Percentiles rank a stretch among this genome's conserved stretches.
Evolutionary conservation across 371 early-diverging fungal genomes (phyloP).

Genomic region (Homolaphlyctis polyrhiza): DNA sequence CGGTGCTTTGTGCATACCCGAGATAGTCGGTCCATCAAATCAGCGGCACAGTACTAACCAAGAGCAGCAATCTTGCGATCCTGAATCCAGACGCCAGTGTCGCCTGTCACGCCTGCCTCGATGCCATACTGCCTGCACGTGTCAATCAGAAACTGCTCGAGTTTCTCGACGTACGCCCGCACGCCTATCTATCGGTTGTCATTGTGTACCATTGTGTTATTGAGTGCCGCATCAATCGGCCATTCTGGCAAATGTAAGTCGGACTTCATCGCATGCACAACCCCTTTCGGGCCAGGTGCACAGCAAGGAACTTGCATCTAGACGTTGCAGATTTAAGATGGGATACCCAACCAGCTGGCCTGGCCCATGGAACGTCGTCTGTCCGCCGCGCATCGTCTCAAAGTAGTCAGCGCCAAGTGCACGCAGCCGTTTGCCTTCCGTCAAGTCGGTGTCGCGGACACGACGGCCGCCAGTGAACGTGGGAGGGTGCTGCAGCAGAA

Average conservation of each 20-base stretch:
- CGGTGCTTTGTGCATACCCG: too few relatives aligned
- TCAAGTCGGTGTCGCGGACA: conserved; percentile 52
- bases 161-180: conserved; percentile 68
- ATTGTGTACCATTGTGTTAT: too few relatives aligned
- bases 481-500: conserved; percentile 83
- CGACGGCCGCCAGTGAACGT: conserved; percentile 91
- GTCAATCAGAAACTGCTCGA: conserved; percentile 75
- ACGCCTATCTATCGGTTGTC: conserved; percentile 62
- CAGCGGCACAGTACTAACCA: conserved; percentile 19
- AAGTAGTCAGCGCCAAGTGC: conserved; percentile 72
- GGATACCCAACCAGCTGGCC: conserved; percentile 97
- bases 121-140: conserved; percentile 64
- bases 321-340: conserved; percentile 67
- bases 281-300: neutral
- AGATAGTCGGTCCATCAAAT: neutral
- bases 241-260: too few relatives aligned
- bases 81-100: conserved; percentile 86
- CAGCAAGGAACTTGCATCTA: conserved; percentile 12
- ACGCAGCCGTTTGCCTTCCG: conserved; percentile 53
- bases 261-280: too few relatives aligned
- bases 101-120: conserved; percentile 58
- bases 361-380: conserved; percentile 95
- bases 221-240: neutral
- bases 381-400: conserved; percentile 73
- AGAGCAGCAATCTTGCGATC: conserved; percentile 45